These are phyloP conservation scores for Cyberlindnera meyerae DNA, from an alignment of 805 yeast species.

Conservation along the genomic window DNA sequence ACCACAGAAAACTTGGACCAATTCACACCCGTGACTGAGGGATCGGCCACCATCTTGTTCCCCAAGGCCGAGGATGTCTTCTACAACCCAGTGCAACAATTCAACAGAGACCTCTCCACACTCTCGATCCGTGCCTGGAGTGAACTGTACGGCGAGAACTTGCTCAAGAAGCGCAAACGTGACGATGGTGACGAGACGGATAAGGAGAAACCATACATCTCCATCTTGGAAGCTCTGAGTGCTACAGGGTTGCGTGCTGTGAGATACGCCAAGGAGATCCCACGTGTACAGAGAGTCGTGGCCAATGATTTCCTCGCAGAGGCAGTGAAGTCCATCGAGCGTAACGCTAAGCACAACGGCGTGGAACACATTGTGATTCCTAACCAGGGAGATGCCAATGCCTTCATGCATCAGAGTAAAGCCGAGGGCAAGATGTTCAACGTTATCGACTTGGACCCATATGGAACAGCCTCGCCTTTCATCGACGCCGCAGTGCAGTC, in stretches of 20 bases:
- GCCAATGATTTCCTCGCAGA: slow-evolving; percentile 88
- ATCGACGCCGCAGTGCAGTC: slow-evolving; percentile 86
- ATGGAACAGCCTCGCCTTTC: slow-evolving; percentile 96
- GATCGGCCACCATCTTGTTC: slow-evolving; percentile 75
- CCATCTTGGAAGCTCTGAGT: slow-evolving; percentile 82
- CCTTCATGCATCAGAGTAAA: slow-evolving; percentile 56
- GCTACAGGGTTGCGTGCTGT: slow-evolving; percentile 96
- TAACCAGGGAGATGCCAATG: slow-evolving; percentile 87
- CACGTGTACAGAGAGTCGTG: slow-evolving; percentile 61
- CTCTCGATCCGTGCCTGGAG: slow-evolving; percentile 85
- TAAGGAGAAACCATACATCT: slow-evolving; percentile 38
- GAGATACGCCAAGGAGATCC: slow-evolving; percentile 88
- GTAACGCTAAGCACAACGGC: slow-evolving; percentile 66
- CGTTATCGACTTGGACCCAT: slow-evolving; percentile 92
- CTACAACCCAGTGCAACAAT: slow-evolving; percentile 95
- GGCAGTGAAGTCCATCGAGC: slow-evolving; percentile 76
- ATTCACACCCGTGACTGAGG: slow-evolving; percentile 56
- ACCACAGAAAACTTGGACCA: slow-evolving; percentile 19
- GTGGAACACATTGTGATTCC: slow-evolving; percentile 54
- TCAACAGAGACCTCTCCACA: slow-evolving; percentile 87
- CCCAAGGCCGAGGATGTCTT: slow-evolving; percentile 83
- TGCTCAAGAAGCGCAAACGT: slow-evolving; percentile 29
- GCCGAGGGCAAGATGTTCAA: slow-evolving; percentile 52
- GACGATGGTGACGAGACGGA: slow-evolving; percentile 24
- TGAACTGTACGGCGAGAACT: slow-evolving; percentile 44